Percentiles rank a stretch among this genome's conserved stretches.
These are phyloP conservation scores for Ulota crispa DNA, from an alignment of 225 moss, liverwort and hornwort genomes.

Conservation along the genomic window DNA sequence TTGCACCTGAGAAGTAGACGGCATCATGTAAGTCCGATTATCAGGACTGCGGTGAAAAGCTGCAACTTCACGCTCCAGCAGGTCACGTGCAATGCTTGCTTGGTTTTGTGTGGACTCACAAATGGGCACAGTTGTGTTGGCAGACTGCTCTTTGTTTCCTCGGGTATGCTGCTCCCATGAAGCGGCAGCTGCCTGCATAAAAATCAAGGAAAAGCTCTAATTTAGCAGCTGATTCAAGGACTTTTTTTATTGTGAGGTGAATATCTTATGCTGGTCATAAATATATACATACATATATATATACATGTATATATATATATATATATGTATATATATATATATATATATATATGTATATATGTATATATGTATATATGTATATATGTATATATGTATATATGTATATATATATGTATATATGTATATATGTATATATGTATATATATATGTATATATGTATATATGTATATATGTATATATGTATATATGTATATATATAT, in stretches of 20 bases:
- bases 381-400: too few species aligned
- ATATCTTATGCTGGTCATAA: not conserved
- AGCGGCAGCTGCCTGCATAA: conserved; percentile 74
- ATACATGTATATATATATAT: too few species aligned
- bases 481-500: too few species aligned
- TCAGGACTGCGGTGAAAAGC: conserved; percentile 82
- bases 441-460: too few species aligned
- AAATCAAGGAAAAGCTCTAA: not conserved
- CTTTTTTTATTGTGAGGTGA: not conserved
- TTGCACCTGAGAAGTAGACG: conserved; percentile 72
- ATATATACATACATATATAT: too few species aligned
- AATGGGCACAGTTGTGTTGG: conserved; percentile 77
- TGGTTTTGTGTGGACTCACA: conserved; percentile 82
- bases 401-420: too few species aligned
- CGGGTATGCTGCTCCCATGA: conserved; percentile 95
- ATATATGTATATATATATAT: too few species aligned
- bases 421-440: too few species aligned
- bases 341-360: too few species aligned
- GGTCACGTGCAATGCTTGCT: conserved; percentile 74
- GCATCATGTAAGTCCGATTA: conserved; percentile 83
- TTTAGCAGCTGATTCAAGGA: not conserved
- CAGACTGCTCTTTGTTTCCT: conserved; percentile 80
- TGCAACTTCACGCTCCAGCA: conserved; percentile 86
- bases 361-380: too few species aligned
- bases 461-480: too few species aligned